Percentiles rank a stretch among this genome's conserved stretches.
phyloP scores from a whole-genome alignment of 139 green algal genomes.

The Medakamo hakoo region DNA sequence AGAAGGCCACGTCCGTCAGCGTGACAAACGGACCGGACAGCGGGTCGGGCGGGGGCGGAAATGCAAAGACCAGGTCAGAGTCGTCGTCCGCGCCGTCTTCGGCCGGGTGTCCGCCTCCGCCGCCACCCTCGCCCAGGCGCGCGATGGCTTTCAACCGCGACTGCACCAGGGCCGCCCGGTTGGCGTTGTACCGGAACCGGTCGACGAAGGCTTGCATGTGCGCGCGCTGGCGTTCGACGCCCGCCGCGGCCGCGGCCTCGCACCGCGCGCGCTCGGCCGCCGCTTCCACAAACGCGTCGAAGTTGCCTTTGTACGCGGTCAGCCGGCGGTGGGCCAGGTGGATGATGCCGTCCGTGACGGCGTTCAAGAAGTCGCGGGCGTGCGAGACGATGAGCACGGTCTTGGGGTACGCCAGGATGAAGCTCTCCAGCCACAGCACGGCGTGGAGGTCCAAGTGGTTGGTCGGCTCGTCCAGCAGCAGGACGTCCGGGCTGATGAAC shows the following conservation, averaged over 20 bases:
- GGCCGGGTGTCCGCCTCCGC: too few species aligned
- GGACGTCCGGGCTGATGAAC: constrained; percentile 63
- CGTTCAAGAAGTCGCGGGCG: constrained; percentile 74
- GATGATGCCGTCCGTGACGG: constrained; percentile 68
- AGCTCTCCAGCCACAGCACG: constrained; percentile 73
- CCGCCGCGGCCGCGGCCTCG: constrained; percentile 41
- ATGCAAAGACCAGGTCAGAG: too few species aligned
- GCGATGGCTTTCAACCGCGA: constrained; percentile 73
- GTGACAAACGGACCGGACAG: constrained; percentile 14
- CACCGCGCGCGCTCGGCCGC: constrained; percentile 40
- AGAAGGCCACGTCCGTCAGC: constrained; percentile 28
- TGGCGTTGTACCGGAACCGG: constrained; percentile 85
- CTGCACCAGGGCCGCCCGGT: constrained; percentile 77
- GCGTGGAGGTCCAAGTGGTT: constrained; percentile 61
- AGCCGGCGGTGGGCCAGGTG: constrained; percentile 60
- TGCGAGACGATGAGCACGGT: constrained; percentile 76
- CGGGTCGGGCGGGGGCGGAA: neutral
- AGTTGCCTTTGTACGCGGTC: constrained; percentile 60
- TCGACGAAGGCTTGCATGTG: constrained; percentile 68
- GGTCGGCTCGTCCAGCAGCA: constrained; percentile 77
- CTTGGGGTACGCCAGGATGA: constrained; percentile 43
- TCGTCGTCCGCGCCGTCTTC: neutral
- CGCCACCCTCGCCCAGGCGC: neutral
- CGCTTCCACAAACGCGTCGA: constrained; percentile 45
- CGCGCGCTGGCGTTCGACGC: constrained; percentile 32